Conservation (phyloP, 257 asterid genomes). For the Solanum medicagineum region DNA sequence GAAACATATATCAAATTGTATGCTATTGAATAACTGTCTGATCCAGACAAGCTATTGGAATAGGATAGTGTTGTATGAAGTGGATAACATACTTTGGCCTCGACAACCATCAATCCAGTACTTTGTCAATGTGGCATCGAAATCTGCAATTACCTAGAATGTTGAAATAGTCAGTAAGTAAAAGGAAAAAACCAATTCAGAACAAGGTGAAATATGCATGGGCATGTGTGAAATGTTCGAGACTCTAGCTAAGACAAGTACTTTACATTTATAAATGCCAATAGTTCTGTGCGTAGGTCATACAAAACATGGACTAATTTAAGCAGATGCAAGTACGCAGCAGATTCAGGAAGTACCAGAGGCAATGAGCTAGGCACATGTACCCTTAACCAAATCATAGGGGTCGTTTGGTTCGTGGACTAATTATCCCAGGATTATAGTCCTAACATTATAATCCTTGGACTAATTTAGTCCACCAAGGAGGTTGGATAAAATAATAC, state of each 20-base stretch:
- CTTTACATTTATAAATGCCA: neutral
- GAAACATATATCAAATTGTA: neutral
- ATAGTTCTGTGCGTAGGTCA: neutral
- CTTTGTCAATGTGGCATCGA: conserved; percentile 79
- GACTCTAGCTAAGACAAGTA: neutral
- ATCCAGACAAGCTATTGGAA: neutral
- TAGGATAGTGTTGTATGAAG: neutral
- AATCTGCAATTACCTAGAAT: conserved; percentile 76
- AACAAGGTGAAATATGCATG: neutral
- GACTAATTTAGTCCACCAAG: neutral
- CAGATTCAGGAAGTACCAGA: neutral
- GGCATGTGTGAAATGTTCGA: neutral
- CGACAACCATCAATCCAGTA: conserved; percentile 68
- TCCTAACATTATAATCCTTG: neutral
- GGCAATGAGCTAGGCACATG: neutral
- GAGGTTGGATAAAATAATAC: neutral
- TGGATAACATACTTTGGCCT: conserved; percentile 58
- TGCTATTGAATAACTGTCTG: neutral
- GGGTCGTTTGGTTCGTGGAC: neutral
- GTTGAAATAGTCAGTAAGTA: no score
- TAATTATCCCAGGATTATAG: neutral
- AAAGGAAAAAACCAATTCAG: neutral
- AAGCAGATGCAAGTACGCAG: neutral
- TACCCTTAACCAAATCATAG: neutral
- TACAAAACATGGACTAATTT: neutral